These are phyloP conservation scores for Babesia ovata DNA, from an alignment of 169 alveolate genomes.

Conservation along the genomic window DNA sequence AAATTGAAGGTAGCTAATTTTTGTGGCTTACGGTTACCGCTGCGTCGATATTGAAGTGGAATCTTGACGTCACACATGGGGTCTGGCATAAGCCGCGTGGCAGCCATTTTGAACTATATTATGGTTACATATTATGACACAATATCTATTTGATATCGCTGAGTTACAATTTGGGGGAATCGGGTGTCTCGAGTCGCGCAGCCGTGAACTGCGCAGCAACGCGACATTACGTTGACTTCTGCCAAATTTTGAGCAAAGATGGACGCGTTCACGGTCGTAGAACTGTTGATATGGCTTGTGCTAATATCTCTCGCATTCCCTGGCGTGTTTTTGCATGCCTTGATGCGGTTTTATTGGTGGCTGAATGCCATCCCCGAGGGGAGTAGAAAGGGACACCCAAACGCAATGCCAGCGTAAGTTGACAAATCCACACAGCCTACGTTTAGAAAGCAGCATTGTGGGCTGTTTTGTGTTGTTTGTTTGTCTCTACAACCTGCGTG, in stretches of 20 bases:
- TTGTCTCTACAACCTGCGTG: too few species aligned
- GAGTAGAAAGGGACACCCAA: constrained; percentile 6
- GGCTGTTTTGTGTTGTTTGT: too few species aligned
- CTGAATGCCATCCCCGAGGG: constrained; percentile 15
- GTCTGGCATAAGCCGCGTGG: background rate
- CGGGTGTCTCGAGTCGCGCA: too few species aligned
- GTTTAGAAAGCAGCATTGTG: too few species aligned
- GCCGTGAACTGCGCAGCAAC: background rate
- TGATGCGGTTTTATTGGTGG: constrained; percentile 37
- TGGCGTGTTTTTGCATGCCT: background rate
- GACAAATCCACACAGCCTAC: background rate
- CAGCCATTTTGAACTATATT: background rate
- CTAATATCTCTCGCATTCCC: constrained; percentile 7
- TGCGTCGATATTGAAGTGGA: background rate
- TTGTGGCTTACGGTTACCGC: background rate
- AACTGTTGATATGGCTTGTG: constrained; percentile 13
- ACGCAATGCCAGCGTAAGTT: constrained; percentile 10
- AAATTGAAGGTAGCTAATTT: background rate
- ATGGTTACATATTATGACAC: too few species aligned
- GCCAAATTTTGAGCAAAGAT: background rate
- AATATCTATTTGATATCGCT: too few species aligned
- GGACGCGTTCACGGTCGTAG: constrained; percentile 5
- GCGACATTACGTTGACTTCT: background rate
- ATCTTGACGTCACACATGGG: constrained; percentile 27
- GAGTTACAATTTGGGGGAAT: too few species aligned